These are phyloP conservation scores for Croton laevigatus DNA, from an alignment of 441 rosid species.

Conservation along the genomic window DNA sequence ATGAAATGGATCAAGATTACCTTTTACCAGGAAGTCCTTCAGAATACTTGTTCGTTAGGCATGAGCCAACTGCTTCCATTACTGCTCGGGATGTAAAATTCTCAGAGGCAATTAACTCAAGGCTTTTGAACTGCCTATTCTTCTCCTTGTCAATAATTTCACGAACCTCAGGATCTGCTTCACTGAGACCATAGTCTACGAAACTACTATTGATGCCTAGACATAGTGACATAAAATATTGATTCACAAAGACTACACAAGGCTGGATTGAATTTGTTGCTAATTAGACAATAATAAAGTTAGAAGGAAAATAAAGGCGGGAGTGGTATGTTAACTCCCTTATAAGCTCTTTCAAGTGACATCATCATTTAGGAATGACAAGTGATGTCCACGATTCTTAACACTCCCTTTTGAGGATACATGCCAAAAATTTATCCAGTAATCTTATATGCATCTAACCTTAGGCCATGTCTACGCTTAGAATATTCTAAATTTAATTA, in stretches of 20 bases:
- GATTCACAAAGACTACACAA: not conserved
- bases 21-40: conserved; percentile 97
- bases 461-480: not conserved
- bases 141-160: conserved; percentile 67
- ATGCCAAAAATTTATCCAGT: not conserved
- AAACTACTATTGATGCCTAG: conserved; percentile 47
- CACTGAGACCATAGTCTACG: conserved; percentile 49
- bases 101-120: conserved; percentile 24
- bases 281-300: not conserved
- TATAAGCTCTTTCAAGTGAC: not conserved
- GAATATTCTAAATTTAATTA: not conserved
- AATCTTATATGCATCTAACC: not conserved
- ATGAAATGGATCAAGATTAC: conserved; percentile 26
- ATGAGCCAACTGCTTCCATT: conserved; percentile 95
- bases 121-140: conserved; percentile 80
- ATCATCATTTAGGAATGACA: not conserved
- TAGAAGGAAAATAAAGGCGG: not conserved
- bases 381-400: not conserved
- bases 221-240: conserved; percentile 6
- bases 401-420: not conserved
- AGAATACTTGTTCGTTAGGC: conserved; percentile 89
- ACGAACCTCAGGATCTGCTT: conserved; percentile 76
- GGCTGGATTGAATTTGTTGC: not conserved
- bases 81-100: conserved; percentile 72
- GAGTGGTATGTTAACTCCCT: not conserved